phyloP scores from a whole-genome alignment of 2,329 filamentous ascomycete species.

The Albophoma yamanashiensis region DNA sequence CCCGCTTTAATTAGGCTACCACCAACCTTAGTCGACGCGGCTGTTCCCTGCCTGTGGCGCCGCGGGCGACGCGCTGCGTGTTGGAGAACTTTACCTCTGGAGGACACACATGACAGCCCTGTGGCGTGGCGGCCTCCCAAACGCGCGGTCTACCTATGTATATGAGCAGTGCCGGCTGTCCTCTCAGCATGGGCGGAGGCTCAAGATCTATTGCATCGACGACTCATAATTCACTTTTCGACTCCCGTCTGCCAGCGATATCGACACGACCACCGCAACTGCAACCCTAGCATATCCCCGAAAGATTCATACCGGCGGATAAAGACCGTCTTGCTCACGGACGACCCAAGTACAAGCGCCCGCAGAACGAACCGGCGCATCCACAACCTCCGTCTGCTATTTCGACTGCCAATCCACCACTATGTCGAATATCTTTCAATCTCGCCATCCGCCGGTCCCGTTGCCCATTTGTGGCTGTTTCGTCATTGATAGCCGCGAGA shows the following conservation, averaged over 20 bases:
- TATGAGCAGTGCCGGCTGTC: neutral
- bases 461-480: constrained; percentile 23
- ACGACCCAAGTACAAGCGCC: neutral
- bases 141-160: neutral
- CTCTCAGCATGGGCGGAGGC: too few relatives aligned
- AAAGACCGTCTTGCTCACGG: neutral
- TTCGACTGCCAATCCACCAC: neutral
- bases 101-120: too few relatives aligned
- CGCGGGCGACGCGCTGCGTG: neutral
- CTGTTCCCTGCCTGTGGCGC: neutral
- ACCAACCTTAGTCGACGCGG: neutral
- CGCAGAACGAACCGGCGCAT: neutral
- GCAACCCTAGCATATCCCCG: neutral
- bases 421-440: neutral
- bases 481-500: constrained; percentile 10
- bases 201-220: neutral
- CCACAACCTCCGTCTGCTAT: neutral
- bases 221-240: neutral
- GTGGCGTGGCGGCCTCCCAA: neutral
- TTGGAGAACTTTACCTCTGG: neutral
- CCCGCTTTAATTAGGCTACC: neutral
- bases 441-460: neutral
- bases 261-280: neutral
- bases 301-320: neutral
- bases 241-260: neutral